Conservation (phyloP, 148 eudicot genomes). For the Euryodendron excelsum region DNA sequence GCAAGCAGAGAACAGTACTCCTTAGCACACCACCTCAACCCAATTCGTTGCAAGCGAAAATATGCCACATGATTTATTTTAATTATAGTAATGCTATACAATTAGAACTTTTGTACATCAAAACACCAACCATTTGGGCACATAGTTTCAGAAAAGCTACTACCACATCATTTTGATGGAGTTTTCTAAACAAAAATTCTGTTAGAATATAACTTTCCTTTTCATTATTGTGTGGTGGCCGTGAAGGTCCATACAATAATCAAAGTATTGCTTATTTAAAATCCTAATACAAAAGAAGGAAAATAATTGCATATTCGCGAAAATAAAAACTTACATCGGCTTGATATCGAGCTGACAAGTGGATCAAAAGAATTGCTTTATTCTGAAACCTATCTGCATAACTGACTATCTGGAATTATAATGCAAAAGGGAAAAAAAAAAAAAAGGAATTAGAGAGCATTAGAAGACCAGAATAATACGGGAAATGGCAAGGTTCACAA, state of each 20-base stretch:
- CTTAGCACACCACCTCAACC: background rate
- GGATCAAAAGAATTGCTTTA: slow-evolving; percentile 90
- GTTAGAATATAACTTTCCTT: no score
- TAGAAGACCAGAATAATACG: background rate
- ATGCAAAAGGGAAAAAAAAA: background rate
- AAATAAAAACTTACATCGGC: slow-evolving; percentile 52
- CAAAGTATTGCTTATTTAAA: background rate
- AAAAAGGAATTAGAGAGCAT: background rate
- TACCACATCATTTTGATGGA: no score
- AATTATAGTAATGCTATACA: no score
- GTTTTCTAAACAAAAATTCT: no score
- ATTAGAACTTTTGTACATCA: no score
- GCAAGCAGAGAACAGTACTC: background rate
- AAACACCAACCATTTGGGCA: no score
- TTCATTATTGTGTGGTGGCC: background rate
- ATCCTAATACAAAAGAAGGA: background rate
- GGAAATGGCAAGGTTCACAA: background rate
- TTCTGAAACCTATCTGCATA: slow-evolving; percentile 67
- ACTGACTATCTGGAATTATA: slow-evolving; percentile 49
- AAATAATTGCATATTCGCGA: background rate
- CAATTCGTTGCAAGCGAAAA: background rate
- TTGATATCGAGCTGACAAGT: slow-evolving; percentile 88
- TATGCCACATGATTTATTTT: background rate
- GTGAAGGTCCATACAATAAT: background rate
- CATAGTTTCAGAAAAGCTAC: no score